Evolutionary conservation across 2,329 filamentous ascomycete genomes (phyloP).

Genomic region (Exophiala xenobiotica): DNA sequence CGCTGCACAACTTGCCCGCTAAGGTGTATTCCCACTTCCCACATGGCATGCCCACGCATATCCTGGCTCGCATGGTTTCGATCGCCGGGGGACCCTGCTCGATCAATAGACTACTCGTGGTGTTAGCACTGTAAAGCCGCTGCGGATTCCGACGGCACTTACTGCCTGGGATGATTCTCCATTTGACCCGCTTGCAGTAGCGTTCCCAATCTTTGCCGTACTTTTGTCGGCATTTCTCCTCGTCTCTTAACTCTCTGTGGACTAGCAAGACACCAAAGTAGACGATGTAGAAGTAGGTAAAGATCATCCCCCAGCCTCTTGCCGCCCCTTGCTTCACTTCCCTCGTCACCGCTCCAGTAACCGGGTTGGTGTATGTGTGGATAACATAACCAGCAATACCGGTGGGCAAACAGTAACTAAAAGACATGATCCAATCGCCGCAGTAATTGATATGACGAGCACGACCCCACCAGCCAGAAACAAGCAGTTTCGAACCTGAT

Average conservation of each 20-base stretch:
- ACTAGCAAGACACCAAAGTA: conserved; percentile 87
- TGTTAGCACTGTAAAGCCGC: too few species aligned
- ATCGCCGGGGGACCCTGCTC: not conserved
- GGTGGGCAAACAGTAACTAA: conserved; percentile 86
- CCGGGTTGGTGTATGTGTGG: conserved; percentile 47
- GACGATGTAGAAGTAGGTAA: conserved; percentile 92
- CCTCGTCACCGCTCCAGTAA: conserved; percentile 58
- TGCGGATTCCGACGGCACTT: too few species aligned
- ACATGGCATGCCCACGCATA: not conserved
- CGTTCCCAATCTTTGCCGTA: conserved; percentile 90
- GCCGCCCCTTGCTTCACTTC: conserved; percentile 70
- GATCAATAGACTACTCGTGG: not conserved
- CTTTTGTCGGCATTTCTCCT: conserved; percentile 86
- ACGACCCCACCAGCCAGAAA: conserved; percentile 88
- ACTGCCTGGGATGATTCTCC: conserved; percentile 74
- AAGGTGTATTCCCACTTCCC: not conserved
- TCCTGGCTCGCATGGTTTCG: not conserved
- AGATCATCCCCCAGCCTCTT: conserved; percentile 77
- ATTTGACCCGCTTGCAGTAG: conserved; percentile 80
- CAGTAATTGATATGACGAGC: conserved; percentile 95
- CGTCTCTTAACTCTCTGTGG: conserved; percentile 82
- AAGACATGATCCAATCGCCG: conserved; percentile 91
- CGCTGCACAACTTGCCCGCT: not conserved
- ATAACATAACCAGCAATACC: conserved; percentile 80
- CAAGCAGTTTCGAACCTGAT: conserved; percentile 75